Percentiles rank a stretch among this genome's conserved stretches.
Conservation (phyloP, 176 grass and related monocot species). For the Carex cristatella region DNA sequence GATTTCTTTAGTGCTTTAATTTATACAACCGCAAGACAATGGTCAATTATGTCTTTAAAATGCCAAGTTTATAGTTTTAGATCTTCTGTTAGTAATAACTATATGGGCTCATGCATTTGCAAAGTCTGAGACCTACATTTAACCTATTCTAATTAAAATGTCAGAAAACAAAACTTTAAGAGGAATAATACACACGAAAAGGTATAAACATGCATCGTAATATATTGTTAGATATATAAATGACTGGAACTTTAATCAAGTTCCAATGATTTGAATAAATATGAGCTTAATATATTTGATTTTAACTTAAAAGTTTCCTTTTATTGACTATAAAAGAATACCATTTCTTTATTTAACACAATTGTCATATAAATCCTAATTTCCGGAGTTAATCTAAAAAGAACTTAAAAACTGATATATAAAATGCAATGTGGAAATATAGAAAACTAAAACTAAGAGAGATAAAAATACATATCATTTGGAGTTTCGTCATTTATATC, state of each 20-base stretch:
- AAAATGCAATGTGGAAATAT: too few species aligned
- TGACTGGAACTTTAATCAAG: too few species aligned
- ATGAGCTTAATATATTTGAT: too few species aligned
- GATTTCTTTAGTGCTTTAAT: conserved; percentile 15
- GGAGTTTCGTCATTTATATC: too few species aligned
- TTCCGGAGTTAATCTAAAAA: too few species aligned
- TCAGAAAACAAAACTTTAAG: neutral
- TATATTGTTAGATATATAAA: too few species aligned
- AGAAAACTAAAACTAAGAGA: too few species aligned
- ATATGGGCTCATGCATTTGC: neutral
- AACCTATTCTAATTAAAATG: neutral
- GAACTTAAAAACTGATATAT: too few species aligned
- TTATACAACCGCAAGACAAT: conserved; percentile 10
- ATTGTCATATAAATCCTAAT: neutral
- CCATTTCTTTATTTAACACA: neutral
- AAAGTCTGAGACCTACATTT: neutral
- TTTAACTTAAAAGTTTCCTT: neutral
- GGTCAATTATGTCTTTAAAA: conserved; percentile 9
- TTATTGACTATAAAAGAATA: neutral
- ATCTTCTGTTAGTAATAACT: neutral
- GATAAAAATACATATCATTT: too few species aligned
- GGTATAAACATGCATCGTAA: too few species aligned
- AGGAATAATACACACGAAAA: too few species aligned
- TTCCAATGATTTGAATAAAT: too few species aligned
- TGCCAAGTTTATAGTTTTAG: neutral